These are phyloP conservation scores for Verticillium albo-atrum DNA, from an alignment of 2,329 filamentous ascomycete species.

Conservation along the genomic window DNA sequence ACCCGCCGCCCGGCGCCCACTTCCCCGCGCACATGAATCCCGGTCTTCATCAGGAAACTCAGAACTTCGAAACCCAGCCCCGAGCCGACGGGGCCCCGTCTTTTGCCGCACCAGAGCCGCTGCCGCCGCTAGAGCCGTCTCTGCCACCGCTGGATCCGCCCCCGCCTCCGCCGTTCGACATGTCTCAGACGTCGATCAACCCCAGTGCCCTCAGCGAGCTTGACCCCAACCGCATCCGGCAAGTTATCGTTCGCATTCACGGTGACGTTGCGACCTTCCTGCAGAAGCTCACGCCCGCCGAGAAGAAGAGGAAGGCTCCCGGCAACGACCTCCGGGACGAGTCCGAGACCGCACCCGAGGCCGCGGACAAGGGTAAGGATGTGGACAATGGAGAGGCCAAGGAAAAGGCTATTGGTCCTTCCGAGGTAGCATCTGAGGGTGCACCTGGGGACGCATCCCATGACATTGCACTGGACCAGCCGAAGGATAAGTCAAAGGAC, in stretches of 20 bases:
- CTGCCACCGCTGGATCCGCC: neutral
- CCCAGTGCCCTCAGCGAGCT: constrained; percentile 7
- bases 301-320: neutral
- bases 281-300: neutral
- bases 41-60: neutral
- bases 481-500: neutral
- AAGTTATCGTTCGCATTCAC: constrained; percentile 8
- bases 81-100: neutral
- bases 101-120: neutral
- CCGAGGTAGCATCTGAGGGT: no score
- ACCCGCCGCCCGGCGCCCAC: neutral
- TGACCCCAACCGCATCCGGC: constrained; percentile 4
- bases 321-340: no score
- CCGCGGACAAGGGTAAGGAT: no score
- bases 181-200: constrained; percentile 2
- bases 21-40: neutral
- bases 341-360: no score
- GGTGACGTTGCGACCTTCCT: constrained; percentile 6
- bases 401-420: no score
- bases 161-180: neutral
- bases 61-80: neutral
- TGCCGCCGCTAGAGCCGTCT: neutral
- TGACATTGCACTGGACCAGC: neutral
- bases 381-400: no score
- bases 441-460: no score